Evolutionary conservation across 2,329 filamentous ascomycete species (phyloP), one percentile per base, ranked within the genome.

Genomic region (Knufia petricola): DNA sequence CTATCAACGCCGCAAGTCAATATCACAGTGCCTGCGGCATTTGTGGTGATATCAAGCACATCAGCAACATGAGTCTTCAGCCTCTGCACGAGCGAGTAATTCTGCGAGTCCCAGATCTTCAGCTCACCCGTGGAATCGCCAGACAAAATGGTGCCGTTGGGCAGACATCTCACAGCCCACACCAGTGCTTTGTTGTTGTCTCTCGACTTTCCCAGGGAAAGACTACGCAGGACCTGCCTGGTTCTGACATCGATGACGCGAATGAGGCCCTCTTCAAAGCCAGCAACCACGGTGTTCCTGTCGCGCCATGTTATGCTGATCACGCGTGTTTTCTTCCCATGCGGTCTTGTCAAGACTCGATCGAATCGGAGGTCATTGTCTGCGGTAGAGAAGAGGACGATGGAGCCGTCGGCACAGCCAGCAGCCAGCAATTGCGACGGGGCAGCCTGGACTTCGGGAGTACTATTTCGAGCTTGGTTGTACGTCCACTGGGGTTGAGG

Each of bases 181-280:
- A 95, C 85, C 44, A 96, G 81, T 49, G 89, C 83, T 56, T 94
- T 85, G 66, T 86, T 90, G 4, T 86, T 86, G 38, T 85, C 85
- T 9, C 87, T 74, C 30, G 90, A 87, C 48, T 82, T 81, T 3
- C 90, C 92, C 28, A 96, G 70, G 0, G 87, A 89, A 75, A 98
- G 92, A 55, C 80, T 86, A 39, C 87, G 78, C 50, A 95, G 63
- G 52, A 86, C 74, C 46, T 81, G 76, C 12, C 87, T 86, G 61
- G 79, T 90, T 44, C 85, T 76, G 57, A 87, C 83, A 63, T 96
- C 88, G 67, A 89, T 94, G 46, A 92, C 78, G 53, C 90, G 84
- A 56, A 98, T 92, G n/a, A 81, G 87, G 66, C 88, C 89, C 69
- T 98, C 90, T n/a, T 88, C 90, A 64, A 92, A 96, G 19, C 92